phyloP scores from a whole-genome alignment of 208 protist species.

The Acanthamoeba castellanii region DNA sequence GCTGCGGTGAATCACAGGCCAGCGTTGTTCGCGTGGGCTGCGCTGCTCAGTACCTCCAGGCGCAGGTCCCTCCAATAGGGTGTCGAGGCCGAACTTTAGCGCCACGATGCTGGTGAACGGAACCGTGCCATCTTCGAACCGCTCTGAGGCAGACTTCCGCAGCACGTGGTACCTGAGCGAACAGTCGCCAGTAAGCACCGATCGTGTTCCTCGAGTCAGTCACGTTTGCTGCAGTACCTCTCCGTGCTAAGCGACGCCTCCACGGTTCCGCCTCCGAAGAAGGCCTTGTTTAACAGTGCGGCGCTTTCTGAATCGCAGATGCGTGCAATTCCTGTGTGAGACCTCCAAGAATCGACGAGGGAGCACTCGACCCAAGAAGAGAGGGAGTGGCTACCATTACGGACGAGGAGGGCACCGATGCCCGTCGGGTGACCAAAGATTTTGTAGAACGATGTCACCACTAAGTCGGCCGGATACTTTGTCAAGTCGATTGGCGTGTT shows the following conservation, averaged over 20 bases:
- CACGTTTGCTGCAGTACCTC: conserved; percentile 14
- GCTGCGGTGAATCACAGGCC: not conserved
- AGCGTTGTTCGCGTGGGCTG: not conserved
- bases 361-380: not conserved
- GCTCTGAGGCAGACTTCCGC: not conserved
- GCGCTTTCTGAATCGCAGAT: conserved; percentile 20
- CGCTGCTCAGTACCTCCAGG: not conserved
- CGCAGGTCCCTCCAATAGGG: conserved; percentile 58
- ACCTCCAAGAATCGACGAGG: not conserved
- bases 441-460: conserved; percentile 92
- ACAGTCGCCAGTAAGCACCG: not conserved
- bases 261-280: conserved; percentile 90
- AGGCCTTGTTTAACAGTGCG: conserved; percentile 83
- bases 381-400: conserved; percentile 64
- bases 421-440: conserved; percentile 91
- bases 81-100: conserved; percentile 83
- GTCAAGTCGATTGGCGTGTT: conserved; percentile 86
- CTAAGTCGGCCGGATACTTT: conserved; percentile 87
- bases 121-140: conserved; percentile 88
- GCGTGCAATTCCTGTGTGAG: not conserved
- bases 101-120: conserved; percentile 83
- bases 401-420: conserved; percentile 88
- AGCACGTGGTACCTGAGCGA: conserved; percentile 11
- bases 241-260: conserved; percentile 76
- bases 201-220: too few relatives aligned